Evolutionary conservation across 2,329 filamentous ascomycete species (phyloP), one percentile per base, ranked within the genome.

Genomic region (Monascus ruber): DNA sequence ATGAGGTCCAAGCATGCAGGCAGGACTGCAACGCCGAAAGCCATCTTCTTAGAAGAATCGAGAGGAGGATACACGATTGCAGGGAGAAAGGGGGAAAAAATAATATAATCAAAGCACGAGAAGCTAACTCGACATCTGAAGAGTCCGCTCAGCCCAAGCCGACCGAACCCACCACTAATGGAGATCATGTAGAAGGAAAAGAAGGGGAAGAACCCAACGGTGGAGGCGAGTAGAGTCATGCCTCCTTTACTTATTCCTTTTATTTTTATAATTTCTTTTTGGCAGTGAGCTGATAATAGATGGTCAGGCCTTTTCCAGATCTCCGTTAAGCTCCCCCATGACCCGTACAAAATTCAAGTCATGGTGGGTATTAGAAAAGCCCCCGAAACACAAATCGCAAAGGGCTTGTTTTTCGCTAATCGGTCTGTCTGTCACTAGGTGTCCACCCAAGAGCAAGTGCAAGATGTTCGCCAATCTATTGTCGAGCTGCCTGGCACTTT

Each of bases 391-490:
- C 38, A 51, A 36, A 37, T 41, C 27, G 28, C 41, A 37, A 38
- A 7, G n/a, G 38, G 26, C 32, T 42, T 32, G 27, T 34, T 26
- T 43, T 52, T 61, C 43, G 41, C 40, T 44, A 36, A 36, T 27
- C 34, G 29, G 17, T 39, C 24, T 35, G 31, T 39, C 36, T 35
- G 31, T 39, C 36, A 36, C 35, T 53, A 91, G 84, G 84, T 94
- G 41, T 89, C 86, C 33, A 81, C 81, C 49, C 84, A 94, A 71
- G 93, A 98, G 68, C 89, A 95, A 63, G 82, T 96, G 45, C 91
- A 96, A 65, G 91, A 98, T 71, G 81, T 98, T 53, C 85, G 91
- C 50, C 91, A 96, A 66, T 89, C 88, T 46, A 84, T 98, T 60
- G 87, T 95, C 66, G 91, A 98, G 65, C 75, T 87, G 36, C 91